Percentiles rank a stretch among this genome's conserved stretches.
phyloP scores from a whole-genome alignment of 495 filamentous ascomycete species.

The Aspergillus saccharolyticus region DNA sequence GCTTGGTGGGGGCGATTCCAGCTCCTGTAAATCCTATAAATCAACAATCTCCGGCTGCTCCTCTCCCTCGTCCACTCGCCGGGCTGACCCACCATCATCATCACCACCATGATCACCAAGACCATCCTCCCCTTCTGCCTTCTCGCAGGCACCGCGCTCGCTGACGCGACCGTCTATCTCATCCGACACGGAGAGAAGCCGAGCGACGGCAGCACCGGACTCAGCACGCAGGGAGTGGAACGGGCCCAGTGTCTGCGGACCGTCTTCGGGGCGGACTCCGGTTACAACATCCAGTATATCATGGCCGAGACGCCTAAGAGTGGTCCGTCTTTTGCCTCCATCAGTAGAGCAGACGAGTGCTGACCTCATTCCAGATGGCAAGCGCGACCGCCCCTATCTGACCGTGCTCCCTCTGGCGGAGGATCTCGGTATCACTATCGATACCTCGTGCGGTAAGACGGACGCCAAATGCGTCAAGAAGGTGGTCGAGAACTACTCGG shows the following conservation, averaged over 20 bases:
- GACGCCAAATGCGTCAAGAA: conserved; percentile 44
- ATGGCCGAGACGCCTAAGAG: conserved; percentile 47
- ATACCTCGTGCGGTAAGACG: conserved; percentile 46
- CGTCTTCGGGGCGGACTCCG: conserved; percentile 42
- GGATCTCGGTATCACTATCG: conserved; percentile 47
- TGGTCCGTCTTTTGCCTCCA: conserved; percentile 23
- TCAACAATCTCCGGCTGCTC: too few relatives aligned
- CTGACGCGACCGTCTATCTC: conserved; percentile 43
- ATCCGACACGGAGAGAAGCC: conserved; percentile 60
- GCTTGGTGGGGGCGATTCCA: neutral
- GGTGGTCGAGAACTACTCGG: conserved; percentile 38
- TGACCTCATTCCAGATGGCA: too few relatives aligned
- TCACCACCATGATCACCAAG: conserved; percentile 4
- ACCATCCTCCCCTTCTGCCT: conserved; percentile 13
- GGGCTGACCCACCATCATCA: neutral
- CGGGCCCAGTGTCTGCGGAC: conserved; percentile 47
- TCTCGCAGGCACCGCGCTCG: conserved; percentile 21
- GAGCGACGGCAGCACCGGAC: conserved; percentile 34
- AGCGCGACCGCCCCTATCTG: conserved; percentile 43
- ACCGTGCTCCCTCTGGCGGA: conserved; percentile 48
- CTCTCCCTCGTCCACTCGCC: too few relatives aligned
- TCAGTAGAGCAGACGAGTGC: too few relatives aligned
- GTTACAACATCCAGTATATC: conserved; percentile 50
- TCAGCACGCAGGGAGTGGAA: conserved; percentile 40
- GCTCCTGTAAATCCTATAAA: too few relatives aligned